Base-by-base conservation (phyloP, 139 green algal genomes). In the Zygnema circumcarinatum region DNA sequence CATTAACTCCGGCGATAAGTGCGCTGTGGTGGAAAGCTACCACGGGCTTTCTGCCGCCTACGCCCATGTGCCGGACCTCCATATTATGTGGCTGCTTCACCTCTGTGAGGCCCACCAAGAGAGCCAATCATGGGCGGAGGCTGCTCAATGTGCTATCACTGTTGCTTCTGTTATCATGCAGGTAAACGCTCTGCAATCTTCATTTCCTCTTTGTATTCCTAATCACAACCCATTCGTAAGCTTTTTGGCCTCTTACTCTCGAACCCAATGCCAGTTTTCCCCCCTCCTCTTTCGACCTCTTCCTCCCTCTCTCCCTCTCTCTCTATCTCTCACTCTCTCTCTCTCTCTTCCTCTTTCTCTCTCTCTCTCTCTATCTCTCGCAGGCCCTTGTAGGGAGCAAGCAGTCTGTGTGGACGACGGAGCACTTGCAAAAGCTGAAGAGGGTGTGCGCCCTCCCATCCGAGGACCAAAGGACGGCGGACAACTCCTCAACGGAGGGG, bases 81-180 rank as follows among this genome's bases (percentile, higher is more conserved):
- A 88, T 38, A 88, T 90, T 40, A 88, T 90, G 85, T 90, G 85
- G 85, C 84, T 90, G 38, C 76, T 90, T 38, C 78, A 90, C 76
- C 85, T 90, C 16, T 90, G 85, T 67, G 42, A 89, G 47, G 39
- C 47, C 7, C 85, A 90, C 67, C 85, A 90, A 67, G 85, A 88
- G 76, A 80, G 47, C 35, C n/a, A 84, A 32, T 32, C 84, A 39
- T 90, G 85, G 85, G 85, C 85, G 11, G 85, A 90, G 79, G 85
- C 85, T 0, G 85, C 85, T 11, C 85, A 90, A 68, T 90, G 85
- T 38, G 36, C 80, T 38, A 41, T 90, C 0, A 31, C 78, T 31
- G 85, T 90, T 1, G 85, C 79, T 0, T 67, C 67, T n/a, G 38
- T 90, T 36, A 81, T 90, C n/a, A 83, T 88, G 1, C 36, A 52